phyloP scores from a whole-genome alignment of 1,284 basidiomycete genomes.

The Sanghuangporus baumii region DNA sequence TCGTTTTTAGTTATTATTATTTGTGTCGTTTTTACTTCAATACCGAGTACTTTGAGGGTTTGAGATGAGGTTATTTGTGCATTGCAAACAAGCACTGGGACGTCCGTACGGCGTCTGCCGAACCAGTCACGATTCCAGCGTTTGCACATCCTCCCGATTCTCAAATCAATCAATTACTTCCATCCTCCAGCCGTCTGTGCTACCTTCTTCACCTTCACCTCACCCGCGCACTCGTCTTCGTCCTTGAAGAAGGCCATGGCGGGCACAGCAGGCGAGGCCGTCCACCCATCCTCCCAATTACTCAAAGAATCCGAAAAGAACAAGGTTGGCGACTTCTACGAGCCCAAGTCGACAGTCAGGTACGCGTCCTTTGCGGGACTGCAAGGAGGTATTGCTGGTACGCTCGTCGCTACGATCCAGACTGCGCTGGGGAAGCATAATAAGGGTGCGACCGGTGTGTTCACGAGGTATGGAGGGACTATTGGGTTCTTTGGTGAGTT shows the following conservation, averaged over 20 bases:
- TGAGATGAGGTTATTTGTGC: background rate
- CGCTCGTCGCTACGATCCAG: conserved; percentile 77
- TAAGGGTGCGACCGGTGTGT: conserved; percentile 82
- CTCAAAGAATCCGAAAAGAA: no score
- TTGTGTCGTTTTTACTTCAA: background rate
- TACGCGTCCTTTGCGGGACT: conserved; percentile 60
- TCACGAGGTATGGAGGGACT: conserved; percentile 74
- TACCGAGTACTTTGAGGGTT: background rate
- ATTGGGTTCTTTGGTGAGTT: conserved; percentile 76
- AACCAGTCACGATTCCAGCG: background rate
- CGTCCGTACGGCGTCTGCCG: background rate
- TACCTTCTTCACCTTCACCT: conserved; percentile 42
- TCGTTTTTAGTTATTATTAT: background rate
- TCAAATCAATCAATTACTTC: background rate
- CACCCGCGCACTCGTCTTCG: background rate
- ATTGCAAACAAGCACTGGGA: background rate
- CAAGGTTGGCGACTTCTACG: conserved; percentile 31
- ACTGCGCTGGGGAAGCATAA: conserved; percentile 81
- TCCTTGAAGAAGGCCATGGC: conserved; percentile 2
- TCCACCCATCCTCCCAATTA: background rate
- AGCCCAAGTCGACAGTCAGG: conserved; percentile 51
- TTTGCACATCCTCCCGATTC: background rate
- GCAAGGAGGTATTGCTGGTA: conserved; percentile 69
- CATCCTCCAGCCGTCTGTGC: background rate
- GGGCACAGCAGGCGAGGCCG: background rate